phyloP scores from a whole-genome alignment of 345 rosid genomes.

The Pelargonium nanum region DNA sequence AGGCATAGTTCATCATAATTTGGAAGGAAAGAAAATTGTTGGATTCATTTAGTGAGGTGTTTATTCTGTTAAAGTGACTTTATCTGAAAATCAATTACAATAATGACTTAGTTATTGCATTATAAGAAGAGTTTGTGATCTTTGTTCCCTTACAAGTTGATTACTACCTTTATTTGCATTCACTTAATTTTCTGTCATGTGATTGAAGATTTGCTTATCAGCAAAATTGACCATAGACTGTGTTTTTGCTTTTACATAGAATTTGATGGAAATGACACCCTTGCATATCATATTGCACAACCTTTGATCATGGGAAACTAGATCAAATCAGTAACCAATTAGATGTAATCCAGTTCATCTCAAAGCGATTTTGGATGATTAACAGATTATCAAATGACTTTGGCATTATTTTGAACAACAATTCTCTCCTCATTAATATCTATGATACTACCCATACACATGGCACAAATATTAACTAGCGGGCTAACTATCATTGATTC shows the following conservation, averaged over 20 bases:
- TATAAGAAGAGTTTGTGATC: background rate
- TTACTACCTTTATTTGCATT: background rate
- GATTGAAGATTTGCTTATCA: background rate
- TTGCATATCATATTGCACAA: background rate
- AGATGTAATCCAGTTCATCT: background rate
- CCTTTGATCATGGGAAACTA: background rate
- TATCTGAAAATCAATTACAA: too few species aligned
- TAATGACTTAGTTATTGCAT: too few species aligned
- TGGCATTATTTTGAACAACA: background rate
- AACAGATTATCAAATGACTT: background rate
- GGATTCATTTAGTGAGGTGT: too few species aligned
- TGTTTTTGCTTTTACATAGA: background rate
- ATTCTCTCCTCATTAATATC: background rate
- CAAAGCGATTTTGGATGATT: background rate
- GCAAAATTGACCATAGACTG: background rate
- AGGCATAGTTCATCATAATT: background rate
- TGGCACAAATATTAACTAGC: conserved; percentile 1
- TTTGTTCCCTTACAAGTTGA: background rate
- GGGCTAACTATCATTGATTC: background rate
- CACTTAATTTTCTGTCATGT: background rate
- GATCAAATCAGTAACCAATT: background rate
- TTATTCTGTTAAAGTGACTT: too few species aligned
- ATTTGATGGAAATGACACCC: background rate
- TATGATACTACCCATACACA: background rate
- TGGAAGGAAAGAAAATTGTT: too few species aligned